phyloP scores from a whole-genome alignment of 495 filamentous ascomycete genomes.

The Friedmanniomyces simplex region DNA sequence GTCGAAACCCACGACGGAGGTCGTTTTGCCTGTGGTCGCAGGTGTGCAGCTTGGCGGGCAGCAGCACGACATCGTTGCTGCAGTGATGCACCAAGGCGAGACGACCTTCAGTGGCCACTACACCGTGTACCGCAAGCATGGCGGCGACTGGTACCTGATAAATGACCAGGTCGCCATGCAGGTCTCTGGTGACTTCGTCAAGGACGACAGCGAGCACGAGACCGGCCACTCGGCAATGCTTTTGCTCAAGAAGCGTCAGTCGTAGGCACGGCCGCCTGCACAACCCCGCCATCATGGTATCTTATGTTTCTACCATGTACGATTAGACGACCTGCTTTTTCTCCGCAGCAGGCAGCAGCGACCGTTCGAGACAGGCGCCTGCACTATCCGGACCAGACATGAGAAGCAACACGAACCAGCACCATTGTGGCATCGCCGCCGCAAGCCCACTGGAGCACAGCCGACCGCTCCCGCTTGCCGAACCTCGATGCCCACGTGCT shows the following conservation, averaged over 20 bases:
- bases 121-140: neutral
- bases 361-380: neutral
- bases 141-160: conserved; percentile 8
- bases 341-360: neutral
- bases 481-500: neutral
- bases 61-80: conserved; percentile 2
- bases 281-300: neutral
- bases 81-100: neutral
- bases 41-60: neutral
- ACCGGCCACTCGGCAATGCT: conserved; percentile 4
- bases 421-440: neutral
- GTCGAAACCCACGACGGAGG: neutral
- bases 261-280: neutral
- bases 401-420: neutral
- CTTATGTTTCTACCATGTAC: too few species aligned
- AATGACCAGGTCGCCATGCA: conserved; percentile 4
- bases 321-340: neutral
- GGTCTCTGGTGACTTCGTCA: neutral
- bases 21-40: neutral
- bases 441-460: neutral
- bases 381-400: neutral
- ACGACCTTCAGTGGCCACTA: conserved; percentile 5
- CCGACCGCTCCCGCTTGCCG: neutral
- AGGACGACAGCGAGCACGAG: conserved; percentile 3
- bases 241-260: conserved; percentile 10